Conservation (phyloP, 2,329 filamentous ascomycete genomes). For the Cladosporium sp. region DNA sequence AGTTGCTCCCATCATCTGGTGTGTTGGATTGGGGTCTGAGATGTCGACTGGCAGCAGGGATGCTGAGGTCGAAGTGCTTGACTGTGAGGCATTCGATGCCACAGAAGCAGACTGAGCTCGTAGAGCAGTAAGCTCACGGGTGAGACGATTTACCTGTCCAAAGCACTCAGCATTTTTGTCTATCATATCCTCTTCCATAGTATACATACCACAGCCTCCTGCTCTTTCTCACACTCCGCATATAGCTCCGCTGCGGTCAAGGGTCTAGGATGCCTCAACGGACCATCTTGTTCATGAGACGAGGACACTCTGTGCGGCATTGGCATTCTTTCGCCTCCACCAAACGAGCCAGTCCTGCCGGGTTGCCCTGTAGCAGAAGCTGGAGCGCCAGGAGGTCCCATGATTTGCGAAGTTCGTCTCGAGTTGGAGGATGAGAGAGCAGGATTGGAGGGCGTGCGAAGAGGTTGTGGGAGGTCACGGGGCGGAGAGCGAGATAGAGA, state of each 20-base stretch:
- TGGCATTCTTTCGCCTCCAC: slow-evolving; percentile 3
- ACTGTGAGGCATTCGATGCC: slow-evolving; percentile 51
- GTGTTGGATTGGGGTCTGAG: slow-evolving; percentile 44
- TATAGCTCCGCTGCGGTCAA: slow-evolving; percentile 86
- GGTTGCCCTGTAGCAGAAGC: slow-evolving; percentile 16
- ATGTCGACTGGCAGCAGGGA: slow-evolving; percentile 37
- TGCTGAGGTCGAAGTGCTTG: slow-evolving; percentile 47
- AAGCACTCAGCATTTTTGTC: neutral
- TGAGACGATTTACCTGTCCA: slow-evolving; percentile 82
- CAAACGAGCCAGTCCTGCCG: neutral
- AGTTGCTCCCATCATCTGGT: slow-evolving; percentile 43
- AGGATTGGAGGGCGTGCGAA: slow-evolving; percentile 29
- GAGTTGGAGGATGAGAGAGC: slow-evolving; percentile 31
- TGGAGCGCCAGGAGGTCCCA: slow-evolving; percentile 17
- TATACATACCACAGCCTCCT: slow-evolving; percentile 76
- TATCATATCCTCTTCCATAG: no score
- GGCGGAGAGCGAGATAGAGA: slow-evolving; percentile 37
- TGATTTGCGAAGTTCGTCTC: slow-evolving; percentile 43
- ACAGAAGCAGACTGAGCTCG: slow-evolving; percentile 62
- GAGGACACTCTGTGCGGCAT: slow-evolving; percentile 17
- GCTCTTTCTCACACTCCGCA: slow-evolving; percentile 85
- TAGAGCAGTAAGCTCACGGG: slow-evolving; percentile 80
- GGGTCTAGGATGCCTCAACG: slow-evolving; percentile 78
- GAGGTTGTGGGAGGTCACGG: slow-evolving; percentile 29
- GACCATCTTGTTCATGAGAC: slow-evolving; percentile 35